phyloP scores from a whole-genome alignment of 805 yeast species.

The Torulaspora maleeae region DNA sequence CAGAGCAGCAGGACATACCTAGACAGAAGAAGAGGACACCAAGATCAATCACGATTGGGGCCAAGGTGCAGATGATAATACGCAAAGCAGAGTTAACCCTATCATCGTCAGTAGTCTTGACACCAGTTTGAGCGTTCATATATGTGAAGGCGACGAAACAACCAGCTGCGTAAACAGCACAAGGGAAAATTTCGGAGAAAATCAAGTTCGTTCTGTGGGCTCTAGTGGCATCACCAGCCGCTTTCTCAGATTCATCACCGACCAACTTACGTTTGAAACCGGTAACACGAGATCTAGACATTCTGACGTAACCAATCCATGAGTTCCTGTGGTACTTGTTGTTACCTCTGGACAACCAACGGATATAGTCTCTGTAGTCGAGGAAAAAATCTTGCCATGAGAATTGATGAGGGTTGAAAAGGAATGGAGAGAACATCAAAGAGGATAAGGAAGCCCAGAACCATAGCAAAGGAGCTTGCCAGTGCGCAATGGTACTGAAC shows the following conservation, averaged over 20 bases:
- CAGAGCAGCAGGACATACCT: constrained; percentile 92
- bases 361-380: constrained; percentile 90
- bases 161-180: constrained; percentile 70
- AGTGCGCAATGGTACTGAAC: constrained; percentile 68
- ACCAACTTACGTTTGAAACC: constrained; percentile 74
- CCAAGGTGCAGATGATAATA: constrained; percentile 75
- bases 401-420: constrained; percentile 97
- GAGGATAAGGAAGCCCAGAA: constrained; percentile 94
- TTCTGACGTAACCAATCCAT: constrained; percentile 80
- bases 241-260: constrained; percentile 75
- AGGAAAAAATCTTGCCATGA: constrained; percentile 93
- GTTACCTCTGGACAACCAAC: constrained; percentile 90
- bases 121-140: constrained; percentile 85
- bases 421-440: constrained; percentile 83
- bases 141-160: constrained; percentile 75
- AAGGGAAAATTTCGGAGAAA: constrained; percentile 67
- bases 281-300: constrained; percentile 78
- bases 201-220: constrained; percentile 74
- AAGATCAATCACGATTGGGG: constrained; percentile 85
- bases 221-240: constrained; percentile 78
- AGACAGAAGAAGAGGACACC: constrained; percentile 77
- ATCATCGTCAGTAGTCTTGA: constrained; percentile 42
- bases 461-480: constrained; percentile 95
- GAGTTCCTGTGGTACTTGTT: constrained; percentile 84
- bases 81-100: constrained; percentile 67